A percentile compares a stretch with the other conserved stretches of the same genome.
phyloP scores from a whole-genome alignment of 202 grass and related monocot species.

The Setaria viridis region DNA sequence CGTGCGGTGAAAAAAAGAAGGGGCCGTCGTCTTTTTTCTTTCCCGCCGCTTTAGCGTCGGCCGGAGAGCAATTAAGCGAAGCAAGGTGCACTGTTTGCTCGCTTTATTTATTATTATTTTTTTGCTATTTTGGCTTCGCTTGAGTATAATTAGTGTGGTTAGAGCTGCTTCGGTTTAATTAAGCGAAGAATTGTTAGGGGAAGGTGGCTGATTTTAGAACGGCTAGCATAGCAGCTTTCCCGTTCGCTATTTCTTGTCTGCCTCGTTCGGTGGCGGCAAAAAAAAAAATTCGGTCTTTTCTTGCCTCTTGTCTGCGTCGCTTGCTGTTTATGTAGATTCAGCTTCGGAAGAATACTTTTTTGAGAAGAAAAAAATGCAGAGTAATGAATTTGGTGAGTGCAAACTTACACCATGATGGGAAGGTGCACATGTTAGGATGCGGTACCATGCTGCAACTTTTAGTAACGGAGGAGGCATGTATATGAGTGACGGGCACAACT shows the following conservation, averaged over 20 bases:
- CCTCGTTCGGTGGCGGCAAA: background rate
- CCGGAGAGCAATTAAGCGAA: constrained; percentile 29
- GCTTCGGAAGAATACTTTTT: background rate
- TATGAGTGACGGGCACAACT: constrained; percentile 29
- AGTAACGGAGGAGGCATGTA: constrained; percentile 23
- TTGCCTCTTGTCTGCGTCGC: background rate
- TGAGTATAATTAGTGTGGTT: background rate
- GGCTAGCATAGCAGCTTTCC: background rate
- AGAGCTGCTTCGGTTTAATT: background rate
- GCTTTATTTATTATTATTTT: background rate
- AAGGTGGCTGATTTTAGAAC: background rate
- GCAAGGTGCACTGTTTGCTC: constrained; percentile 38
- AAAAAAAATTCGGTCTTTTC: background rate
- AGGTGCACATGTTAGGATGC: constrained; percentile 29
- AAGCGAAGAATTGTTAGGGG: background rate
- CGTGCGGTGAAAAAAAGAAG: background rate
- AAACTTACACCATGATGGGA: background rate
- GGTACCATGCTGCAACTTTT: background rate
- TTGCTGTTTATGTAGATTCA: background rate
- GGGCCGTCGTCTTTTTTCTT: background rate
- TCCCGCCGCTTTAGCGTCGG: constrained; percentile 1
- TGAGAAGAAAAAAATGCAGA: background rate
- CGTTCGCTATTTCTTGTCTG: background rate
- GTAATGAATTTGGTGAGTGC: constrained; percentile 5
- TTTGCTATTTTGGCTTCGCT: background rate